Conservation (phyloP, 371 early-diverging fungal genomes). For the Saksenaea vasiformis region DNA sequence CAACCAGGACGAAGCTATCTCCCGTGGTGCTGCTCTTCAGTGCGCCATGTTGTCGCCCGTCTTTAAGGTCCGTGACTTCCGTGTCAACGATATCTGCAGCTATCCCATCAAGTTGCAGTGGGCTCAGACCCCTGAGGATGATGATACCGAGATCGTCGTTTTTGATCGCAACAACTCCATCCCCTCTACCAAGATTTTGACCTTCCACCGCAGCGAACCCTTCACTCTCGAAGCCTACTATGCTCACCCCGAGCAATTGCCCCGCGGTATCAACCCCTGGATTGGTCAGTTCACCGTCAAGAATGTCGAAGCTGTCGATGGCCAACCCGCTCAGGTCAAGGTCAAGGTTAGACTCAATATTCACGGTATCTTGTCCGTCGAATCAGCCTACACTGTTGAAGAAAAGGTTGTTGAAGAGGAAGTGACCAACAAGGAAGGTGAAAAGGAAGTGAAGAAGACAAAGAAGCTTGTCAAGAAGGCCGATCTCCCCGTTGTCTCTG, state of each 20-base stretch:
- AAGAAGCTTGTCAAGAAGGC: slow-evolving; percentile 92
- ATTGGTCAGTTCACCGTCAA: slow-evolving; percentile 70
- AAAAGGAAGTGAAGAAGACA: slow-evolving; percentile 66
- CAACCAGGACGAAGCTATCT: slow-evolving; percentile 97
- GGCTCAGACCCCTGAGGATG: slow-evolving; percentile 71
- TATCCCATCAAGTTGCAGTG: slow-evolving; percentile 68
- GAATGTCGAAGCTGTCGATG: slow-evolving; percentile 51
- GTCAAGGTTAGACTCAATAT: slow-evolving; percentile 90
- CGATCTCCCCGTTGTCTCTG: slow-evolving; percentile 75
- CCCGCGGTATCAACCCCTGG: slow-evolving; percentile 72
- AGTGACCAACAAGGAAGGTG: slow-evolving; percentile 58
- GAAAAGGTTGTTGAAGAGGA: slow-evolving; percentile 80
- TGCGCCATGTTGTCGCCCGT: slow-evolving; percentile 98
- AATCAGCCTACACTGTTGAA: slow-evolving; percentile 88
- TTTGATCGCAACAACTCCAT: slow-evolving; percentile 73
- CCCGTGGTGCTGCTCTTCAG: slow-evolving; percentile 95
- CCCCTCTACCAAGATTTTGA: slow-evolving; percentile 87
- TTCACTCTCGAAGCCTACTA: slow-evolving; percentile 83
- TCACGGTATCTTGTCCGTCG: slow-evolving; percentile 82
- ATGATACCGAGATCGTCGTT: slow-evolving; percentile 73
- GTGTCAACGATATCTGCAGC: slow-evolving; percentile 84
- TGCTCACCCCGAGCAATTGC: slow-evolving; percentile 72
- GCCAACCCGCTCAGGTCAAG: slow-evolving; percentile 77
- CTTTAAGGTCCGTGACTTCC: slow-evolving; percentile 96
- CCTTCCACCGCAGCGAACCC: slow-evolving; percentile 76